A percentile compares a stretch with the other conserved stretches of the same genome.
phyloP scores from a whole-genome alignment of 768 basidiomycete species.

The Amanita brunnescens region DNA sequence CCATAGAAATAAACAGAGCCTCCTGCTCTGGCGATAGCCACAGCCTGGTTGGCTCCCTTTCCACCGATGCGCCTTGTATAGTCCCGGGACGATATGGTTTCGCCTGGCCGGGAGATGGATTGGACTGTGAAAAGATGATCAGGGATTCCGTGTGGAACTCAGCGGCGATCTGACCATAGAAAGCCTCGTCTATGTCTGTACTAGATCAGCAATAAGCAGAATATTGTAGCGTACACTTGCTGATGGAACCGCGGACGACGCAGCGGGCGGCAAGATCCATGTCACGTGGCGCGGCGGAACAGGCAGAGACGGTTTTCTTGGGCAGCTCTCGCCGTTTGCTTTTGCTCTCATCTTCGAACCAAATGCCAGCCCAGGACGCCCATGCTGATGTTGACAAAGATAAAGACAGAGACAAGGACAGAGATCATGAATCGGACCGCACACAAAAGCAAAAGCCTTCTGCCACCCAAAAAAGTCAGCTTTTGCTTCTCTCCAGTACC shows the following conservation, averaged over 20 bases:
- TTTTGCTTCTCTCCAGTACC: not conserved
- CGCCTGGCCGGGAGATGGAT: slow-evolving; percentile 44
- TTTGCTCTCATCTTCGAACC: too few species aligned
- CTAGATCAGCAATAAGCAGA: not conserved
- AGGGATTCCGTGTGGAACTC: not conserved
- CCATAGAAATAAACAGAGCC: slow-evolving; percentile 40
- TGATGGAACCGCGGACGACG: slow-evolving; percentile 5
- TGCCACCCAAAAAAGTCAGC: slow-evolving; percentile 20
- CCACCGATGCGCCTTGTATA: slow-evolving; percentile 47
- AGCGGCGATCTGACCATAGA: slow-evolving; percentile 31
- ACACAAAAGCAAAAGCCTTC: slow-evolving; percentile 22
- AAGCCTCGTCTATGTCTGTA: slow-evolving; percentile 50
- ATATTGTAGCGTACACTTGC: not conserved
- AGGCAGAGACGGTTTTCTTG: slow-evolving; percentile 3
- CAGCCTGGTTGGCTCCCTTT: slow-evolving; percentile 60
- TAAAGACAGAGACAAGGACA: slow-evolving; percentile 16
- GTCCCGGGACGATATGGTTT: slow-evolving; percentile 46
- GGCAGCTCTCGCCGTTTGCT: slow-evolving; percentile 5
- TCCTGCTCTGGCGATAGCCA: slow-evolving; percentile 45
- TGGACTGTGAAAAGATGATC: slow-evolving; percentile 27
- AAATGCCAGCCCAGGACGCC: slow-evolving; percentile 2
- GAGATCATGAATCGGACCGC: slow-evolving; percentile 17
- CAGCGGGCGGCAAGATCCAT: not conserved
- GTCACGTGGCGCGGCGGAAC: slow-evolving; percentile 1
- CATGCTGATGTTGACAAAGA: slow-evolving; percentile 21